These are phyloP conservation scores for Pseudogymnoascus verrucosus DNA, from an alignment of 2,329 filamentous ascomycete species.

Conservation along the genomic window DNA sequence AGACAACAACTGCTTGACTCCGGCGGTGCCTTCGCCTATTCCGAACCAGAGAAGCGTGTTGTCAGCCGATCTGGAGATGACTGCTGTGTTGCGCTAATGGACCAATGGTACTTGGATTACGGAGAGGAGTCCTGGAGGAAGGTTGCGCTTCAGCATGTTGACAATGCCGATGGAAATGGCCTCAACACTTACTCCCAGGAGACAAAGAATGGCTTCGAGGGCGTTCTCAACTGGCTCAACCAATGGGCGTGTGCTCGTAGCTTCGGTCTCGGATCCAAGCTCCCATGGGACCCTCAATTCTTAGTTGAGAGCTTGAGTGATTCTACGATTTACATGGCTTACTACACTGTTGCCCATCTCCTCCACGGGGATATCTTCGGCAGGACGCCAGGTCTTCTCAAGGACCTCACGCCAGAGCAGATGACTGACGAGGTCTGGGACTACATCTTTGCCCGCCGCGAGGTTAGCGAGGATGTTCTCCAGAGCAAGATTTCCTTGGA, in stretches of 20 bases:
- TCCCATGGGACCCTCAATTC: conserved; percentile 88
- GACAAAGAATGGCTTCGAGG: conserved; percentile 72
- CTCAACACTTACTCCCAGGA: conserved; percentile 76
- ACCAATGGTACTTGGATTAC: conserved; percentile 98
- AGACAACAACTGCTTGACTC: conserved; percentile 67
- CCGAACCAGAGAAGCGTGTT: conserved; percentile 85
- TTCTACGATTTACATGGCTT: conserved; percentile 85
- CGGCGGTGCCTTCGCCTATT: conserved; percentile 80
- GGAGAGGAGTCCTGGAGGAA: conserved; percentile 83
- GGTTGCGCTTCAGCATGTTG: conserved; percentile 63
- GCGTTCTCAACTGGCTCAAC: conserved; percentile 84
- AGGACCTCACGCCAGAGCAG: conserved; percentile 69
- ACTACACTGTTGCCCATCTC: conserved; percentile 59
- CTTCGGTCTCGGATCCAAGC: conserved; percentile 85
- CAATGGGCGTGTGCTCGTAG: conserved; percentile 92
- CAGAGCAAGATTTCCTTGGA: conserved; percentile 64
- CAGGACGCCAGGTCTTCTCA: conserved; percentile 52
- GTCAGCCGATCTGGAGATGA: conserved; percentile 84
- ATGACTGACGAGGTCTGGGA: conserved; percentile 97
- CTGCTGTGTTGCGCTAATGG: conserved; percentile 85
- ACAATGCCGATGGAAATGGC: conserved; percentile 54
- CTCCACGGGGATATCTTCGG: conserved; percentile 86
- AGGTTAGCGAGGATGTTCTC: conserved; percentile 58
- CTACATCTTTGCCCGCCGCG: conserved; percentile 77
- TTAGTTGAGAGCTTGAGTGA: conserved; percentile 89